Conservation (phyloP, 1,139 yeast genomes). For the Geotrichum cucujoidarum region DNA sequence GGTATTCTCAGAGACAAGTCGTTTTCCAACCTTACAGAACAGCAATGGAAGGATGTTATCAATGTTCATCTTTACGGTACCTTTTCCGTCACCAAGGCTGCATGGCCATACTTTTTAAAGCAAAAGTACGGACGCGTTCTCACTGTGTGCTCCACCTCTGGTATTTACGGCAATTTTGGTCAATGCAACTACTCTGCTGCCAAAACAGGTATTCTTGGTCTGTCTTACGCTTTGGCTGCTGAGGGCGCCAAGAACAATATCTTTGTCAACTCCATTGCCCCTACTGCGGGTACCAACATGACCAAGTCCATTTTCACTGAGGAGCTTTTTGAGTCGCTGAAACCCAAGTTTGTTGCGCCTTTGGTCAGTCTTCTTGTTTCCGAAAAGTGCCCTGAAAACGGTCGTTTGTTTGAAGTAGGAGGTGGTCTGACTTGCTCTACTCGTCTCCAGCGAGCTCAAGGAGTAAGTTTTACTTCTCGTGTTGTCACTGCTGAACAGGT, state of each 20-base stretch:
- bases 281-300: slow-evolving; percentile 98
- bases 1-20: slow-evolving; percentile 92
- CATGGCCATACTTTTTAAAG: slow-evolving; percentile 83
- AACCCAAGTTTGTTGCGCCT: slow-evolving; percentile 90
- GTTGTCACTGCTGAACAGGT: slow-evolving; percentile 62
- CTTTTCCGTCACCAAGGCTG: slow-evolving; percentile 76
- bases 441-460: slow-evolving; percentile 91
- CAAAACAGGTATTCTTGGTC: slow-evolving; percentile 81
- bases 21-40: slow-evolving; percentile 75
- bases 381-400: slow-evolving; percentile 64
- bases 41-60: slow-evolving; percentile 78
- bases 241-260: slow-evolving; percentile 83
- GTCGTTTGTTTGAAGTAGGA: slow-evolving; percentile 66
- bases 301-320: slow-evolving; percentile 79
- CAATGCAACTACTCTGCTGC: slow-evolving; percentile 96
- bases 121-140: slow-evolving; percentile 78
- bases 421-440: slow-evolving; percentile 96
- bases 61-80: slow-evolving; percentile 83
- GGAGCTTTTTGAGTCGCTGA: slow-evolving; percentile 73
- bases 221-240: slow-evolving; percentile 77
- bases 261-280: slow-evolving; percentile 80
- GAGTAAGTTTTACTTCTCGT: slow-evolving; percentile 58
- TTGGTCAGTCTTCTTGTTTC: slow-evolving; percentile 71
- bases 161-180: slow-evolving; percentile 95
- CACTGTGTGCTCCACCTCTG: slow-evolving; percentile 91